These are phyloP conservation scores for Acrocalymma vagum DNA, from an alignment of 2,329 filamentous ascomycete species.

Conservation along the genomic window DNA sequence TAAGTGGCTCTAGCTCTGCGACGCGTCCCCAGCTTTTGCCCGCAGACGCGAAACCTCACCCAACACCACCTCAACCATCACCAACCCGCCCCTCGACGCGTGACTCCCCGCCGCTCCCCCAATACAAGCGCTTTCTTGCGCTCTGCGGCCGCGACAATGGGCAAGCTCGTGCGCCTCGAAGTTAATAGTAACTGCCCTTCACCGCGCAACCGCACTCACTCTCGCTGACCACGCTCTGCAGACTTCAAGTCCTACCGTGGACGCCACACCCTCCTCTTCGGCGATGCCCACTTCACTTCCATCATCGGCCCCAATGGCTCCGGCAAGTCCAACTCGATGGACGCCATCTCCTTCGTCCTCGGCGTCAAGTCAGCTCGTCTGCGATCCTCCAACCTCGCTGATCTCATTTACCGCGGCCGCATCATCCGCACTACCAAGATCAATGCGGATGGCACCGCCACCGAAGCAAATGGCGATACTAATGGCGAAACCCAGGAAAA, in stretches of 20 bases:
- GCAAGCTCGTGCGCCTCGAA: constrained; percentile 94
- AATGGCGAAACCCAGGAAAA: constrained; percentile 57
- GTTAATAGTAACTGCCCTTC: constrained; percentile 77
- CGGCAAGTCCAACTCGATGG: constrained; percentile 99
- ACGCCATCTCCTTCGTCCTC: constrained; percentile 98
- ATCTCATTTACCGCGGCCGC: constrained; percentile 94
- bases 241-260: constrained; percentile 99
- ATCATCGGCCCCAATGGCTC: constrained; percentile 99
- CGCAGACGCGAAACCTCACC: constrained; percentile 9
- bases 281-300: constrained; percentile 98
- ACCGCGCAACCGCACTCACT: constrained; percentile 13
- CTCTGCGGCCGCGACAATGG: constrained; percentile 67
- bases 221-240: constrained; percentile 47
- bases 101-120: constrained; percentile 16
- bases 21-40: constrained; percentile 9
- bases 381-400: constrained; percentile 90
- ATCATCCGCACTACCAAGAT: constrained; percentile 92
- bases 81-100: constrained; percentile 6
- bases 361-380: constrained; percentile 99
- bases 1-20: constrained; percentile 15
- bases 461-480: constrained; percentile 49
- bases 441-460: constrained; percentile 86
- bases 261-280: constrained; percentile 91
- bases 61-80: constrained; percentile 3
- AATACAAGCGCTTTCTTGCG: constrained; percentile 19